Evolutionary conservation across 495 filamentous ascomycete genomes (phyloP).

Genomic region (Lasiosphaeria miniovina): DNA sequence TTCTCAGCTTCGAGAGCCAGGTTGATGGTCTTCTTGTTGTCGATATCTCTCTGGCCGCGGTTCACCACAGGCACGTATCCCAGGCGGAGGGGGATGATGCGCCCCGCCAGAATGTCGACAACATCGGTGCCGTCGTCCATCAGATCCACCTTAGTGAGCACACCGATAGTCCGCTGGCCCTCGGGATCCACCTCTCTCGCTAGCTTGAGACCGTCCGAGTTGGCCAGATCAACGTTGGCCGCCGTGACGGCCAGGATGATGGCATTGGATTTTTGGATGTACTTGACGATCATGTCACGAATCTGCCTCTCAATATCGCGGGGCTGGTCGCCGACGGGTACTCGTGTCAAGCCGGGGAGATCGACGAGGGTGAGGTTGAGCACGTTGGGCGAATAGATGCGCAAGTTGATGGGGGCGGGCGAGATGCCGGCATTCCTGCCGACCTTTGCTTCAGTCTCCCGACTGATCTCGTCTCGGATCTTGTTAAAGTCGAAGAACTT

Average conservation of each 20-base stretch:
- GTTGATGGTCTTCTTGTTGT: constrained; percentile 92
- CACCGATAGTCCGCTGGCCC: constrained; percentile 96
- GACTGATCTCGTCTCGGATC: constrained; percentile 95
- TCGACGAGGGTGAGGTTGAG: constrained; percentile 96
- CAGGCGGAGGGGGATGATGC: constrained; percentile 92
- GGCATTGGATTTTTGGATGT: constrained; percentile 96
- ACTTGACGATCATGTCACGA: constrained; percentile 96
- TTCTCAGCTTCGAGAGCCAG: constrained; percentile 92
- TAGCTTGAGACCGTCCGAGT: constrained; percentile 96
- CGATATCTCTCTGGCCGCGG: constrained; percentile 97
- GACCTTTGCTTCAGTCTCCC: constrained; percentile 95
- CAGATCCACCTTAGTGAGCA: constrained; percentile 97
- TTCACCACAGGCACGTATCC: constrained; percentile 99
- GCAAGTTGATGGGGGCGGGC: constrained; percentile 90
- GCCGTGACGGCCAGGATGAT: constrained; percentile 96
- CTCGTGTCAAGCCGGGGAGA: constrained; percentile 94
- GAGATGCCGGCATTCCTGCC: constrained; percentile 96
- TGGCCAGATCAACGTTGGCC: constrained; percentile 96
- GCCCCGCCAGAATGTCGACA: constrained; percentile 96
- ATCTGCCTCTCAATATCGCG: constrained; percentile 98
- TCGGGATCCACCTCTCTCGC: constrained; percentile 97
- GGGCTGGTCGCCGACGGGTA: constrained; percentile 97
- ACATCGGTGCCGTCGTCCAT: constrained; percentile 99
- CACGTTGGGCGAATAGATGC: constrained; percentile 98
- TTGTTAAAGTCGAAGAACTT: constrained; percentile 99